Evolutionary conservation across 169 alveolate genomes (phyloP), one percentile per base, ranked within the genome.

Genomic region (Plasmodium coatneyi): DNA sequence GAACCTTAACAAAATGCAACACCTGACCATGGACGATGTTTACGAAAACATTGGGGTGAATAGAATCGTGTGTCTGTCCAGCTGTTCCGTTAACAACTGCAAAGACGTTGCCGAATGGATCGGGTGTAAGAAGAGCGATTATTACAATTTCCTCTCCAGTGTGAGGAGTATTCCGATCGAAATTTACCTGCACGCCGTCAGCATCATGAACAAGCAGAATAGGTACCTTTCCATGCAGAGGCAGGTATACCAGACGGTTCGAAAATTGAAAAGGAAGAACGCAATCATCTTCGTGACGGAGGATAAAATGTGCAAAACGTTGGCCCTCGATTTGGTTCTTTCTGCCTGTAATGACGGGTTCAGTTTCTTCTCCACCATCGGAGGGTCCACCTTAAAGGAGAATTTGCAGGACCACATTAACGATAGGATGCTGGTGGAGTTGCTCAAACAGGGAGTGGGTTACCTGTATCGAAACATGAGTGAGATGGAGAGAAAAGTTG

Each of bases 211-310:
- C 74, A 70, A 52, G 19, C 84, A 91, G 56, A 92, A 92, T 83
- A 54, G 95, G 39, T 84, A 84, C 46, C 84, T 84, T 43, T 89
- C 93, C 19, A 92, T 92, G 82, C 95, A 96, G 86, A 92, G 95
- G 46, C 90, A 80, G 39, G 95, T 94, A 3, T 72, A 87, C 43
- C 86, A 89, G 43, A 83, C 84, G 25, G 80, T 93, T 72, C 60
- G 93, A 52, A 92, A 92, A 22, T 90, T 92, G 79, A 92, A 79
- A 30, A 95, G 93, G 43, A 95, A 96, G 82, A 96, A 97, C 30
- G 98, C 97, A 43, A 96, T 99, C 30, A 96, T 99, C 39, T 98
- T 98, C 96, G 99, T 98, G 46, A 97, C 99, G n/a, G 99, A 98
- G 79, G 97, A 99, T 80, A 98, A 98, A 83, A 98, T 98, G 95